phyloP scores from a whole-genome alignment of 2,329 filamentous ascomycete genomes.

The Penicillium sp. region DNA sequence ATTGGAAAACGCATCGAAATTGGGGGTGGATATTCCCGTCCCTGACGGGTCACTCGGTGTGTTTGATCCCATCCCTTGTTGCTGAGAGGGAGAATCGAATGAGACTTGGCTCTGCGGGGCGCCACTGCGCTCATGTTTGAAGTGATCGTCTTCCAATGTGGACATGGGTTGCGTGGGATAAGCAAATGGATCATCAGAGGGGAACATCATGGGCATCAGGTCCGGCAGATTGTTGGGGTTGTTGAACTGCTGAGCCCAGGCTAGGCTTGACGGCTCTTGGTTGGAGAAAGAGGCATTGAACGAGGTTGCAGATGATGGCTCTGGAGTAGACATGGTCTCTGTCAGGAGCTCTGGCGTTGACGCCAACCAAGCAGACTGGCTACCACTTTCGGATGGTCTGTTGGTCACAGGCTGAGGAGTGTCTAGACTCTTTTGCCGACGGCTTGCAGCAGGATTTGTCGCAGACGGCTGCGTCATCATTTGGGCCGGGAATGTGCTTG shows the following conservation, averaged over 20 bases:
- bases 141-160: conserved; percentile 51
- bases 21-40: conserved; percentile 31
- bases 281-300: conserved; percentile 32
- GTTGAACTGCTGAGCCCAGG: conserved; percentile 44
- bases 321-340: conserved; percentile 41
- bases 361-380: conserved; percentile 36
- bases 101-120: conserved; percentile 30
- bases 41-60: conserved; percentile 27
- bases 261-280: conserved; percentile 34
- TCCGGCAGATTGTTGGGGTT: conserved; percentile 49
- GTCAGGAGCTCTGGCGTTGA: conserved; percentile 37
- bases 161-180: conserved; percentile 58
- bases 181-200: conserved; percentile 57
- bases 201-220: conserved; percentile 59
- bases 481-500: conserved; percentile 50
- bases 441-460: conserved; percentile 28
- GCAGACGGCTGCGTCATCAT: conserved; percentile 35
- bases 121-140: conserved; percentile 39
- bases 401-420: conserved; percentile 33
- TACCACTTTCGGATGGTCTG: conserved; percentile 27
- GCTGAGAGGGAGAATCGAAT: conserved; percentile 30
- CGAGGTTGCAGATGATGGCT: conserved; percentile 30
- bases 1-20: conserved; percentile 38
- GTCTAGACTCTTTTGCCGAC: conserved; percentile 41
- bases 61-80: conserved; percentile 25